Conservation (phyloP, 2,329 filamentous ascomycete species). For the Pseudogymnoascus sp. region DNA sequence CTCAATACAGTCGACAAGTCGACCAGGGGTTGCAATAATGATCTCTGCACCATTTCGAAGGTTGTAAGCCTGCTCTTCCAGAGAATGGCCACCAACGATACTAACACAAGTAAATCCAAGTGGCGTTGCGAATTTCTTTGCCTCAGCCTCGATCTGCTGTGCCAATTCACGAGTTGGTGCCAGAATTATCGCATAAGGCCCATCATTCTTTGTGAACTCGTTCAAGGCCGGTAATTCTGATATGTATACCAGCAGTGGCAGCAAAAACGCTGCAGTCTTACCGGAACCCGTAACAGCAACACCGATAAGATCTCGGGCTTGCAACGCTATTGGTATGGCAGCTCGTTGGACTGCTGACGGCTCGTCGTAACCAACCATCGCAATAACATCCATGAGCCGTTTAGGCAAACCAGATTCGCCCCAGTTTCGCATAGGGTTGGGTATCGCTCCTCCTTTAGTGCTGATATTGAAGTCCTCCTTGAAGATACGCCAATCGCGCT, state of each 20-base stretch:
- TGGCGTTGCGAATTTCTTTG: constrained; percentile 81
- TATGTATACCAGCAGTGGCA: constrained; percentile 91
- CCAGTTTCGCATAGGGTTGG: constrained; percentile 96
- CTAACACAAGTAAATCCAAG: constrained; percentile 92
- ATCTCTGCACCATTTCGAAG: constrained; percentile 92
- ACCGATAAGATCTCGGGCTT: constrained; percentile 92
- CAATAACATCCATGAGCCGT: constrained; percentile 70
- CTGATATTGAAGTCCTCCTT: constrained; percentile 98
- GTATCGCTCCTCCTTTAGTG: constrained; percentile 84
- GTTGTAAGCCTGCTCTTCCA: constrained; percentile 88
- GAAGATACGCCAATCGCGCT: constrained; percentile 98
- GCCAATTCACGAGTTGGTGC: constrained; percentile 95
- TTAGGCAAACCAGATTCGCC: constrained; percentile 72
- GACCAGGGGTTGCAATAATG: constrained; percentile 95
- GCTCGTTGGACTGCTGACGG: constrained; percentile 88
- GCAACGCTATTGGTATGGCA: constrained; percentile 88
- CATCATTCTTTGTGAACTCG: constrained; percentile 83
- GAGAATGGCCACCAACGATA: constrained; percentile 92
- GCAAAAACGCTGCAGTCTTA: constrained; percentile 91
- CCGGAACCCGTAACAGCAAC: constrained; percentile 97
- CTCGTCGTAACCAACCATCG: constrained; percentile 80
- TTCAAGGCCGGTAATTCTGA: constrained; percentile 77
- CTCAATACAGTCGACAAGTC: constrained; percentile 95
- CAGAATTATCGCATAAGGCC: constrained; percentile 93
- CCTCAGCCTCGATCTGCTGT: constrained; percentile 93